Evolutionary conservation across 2,329 filamentous ascomycete species (phyloP).

Genomic region (Fusarium sp.): DNA sequence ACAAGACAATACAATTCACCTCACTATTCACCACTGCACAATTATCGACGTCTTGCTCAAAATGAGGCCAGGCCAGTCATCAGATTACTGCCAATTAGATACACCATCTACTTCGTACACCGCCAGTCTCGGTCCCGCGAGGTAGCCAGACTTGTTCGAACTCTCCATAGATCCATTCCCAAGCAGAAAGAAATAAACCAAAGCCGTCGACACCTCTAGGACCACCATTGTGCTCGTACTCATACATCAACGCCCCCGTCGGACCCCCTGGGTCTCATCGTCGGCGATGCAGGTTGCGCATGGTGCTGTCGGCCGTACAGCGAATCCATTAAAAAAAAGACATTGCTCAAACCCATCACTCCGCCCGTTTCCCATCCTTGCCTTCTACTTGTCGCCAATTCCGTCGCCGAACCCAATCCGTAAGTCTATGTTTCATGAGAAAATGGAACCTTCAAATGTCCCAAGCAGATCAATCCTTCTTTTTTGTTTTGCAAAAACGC

Average conservation of each 20-base stretch:
- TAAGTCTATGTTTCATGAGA: constrained; percentile 40
- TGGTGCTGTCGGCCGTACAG: constrained; percentile 26
- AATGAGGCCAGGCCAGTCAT: constrained; percentile 22
- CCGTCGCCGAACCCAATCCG: constrained; percentile 32
- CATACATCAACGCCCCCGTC: constrained; percentile 15
- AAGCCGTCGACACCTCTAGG: constrained; percentile 27
- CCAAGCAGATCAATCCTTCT: constrained; percentile 33
- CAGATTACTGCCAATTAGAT: constrained; percentile 31
- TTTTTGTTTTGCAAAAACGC: constrained; percentile 38
- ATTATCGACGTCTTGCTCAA: constrained; percentile 16
- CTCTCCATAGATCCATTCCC: neutral
- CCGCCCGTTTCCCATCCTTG: neutral
- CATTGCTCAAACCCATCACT: constrained; percentile 12
- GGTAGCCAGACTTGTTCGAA: constrained; percentile 36
- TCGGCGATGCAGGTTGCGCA: constrained; percentile 12
- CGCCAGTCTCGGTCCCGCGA: constrained; percentile 43
- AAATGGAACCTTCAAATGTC: constrained; percentile 11
- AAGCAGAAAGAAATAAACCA: constrained; percentile 28
- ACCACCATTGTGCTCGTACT: constrained; percentile 1
- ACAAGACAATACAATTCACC: neutral
- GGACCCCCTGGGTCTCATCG: constrained; percentile 28
- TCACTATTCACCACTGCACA: neutral
- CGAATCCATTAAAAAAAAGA: constrained; percentile 37
- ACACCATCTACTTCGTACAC: constrained; percentile 35
- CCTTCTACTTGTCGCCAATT: constrained; percentile 35